Evolutionary conservation across 352 stramenopile species (phyloP), one percentile per base, ranked within the genome.

Genomic region (Phytopythium ostracodes): DNA sequence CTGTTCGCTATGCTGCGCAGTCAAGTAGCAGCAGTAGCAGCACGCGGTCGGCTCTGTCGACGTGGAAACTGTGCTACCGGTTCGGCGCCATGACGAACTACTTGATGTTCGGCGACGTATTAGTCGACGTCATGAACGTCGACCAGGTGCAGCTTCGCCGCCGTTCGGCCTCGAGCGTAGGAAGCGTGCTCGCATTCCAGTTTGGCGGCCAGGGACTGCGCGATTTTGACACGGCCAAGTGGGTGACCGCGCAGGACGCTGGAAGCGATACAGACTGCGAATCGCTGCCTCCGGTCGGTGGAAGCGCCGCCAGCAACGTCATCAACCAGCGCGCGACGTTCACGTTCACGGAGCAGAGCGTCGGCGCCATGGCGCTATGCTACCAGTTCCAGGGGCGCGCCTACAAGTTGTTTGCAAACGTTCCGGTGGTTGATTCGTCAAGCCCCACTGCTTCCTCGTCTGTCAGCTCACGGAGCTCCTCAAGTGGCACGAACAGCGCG

Each of bases 61-160:
- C 72, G 0, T 91, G 81, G 81, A 91, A 91, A 51, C 62, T 91
- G 20, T 91, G 81, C 58, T 91, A 88, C 60, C 75, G 72, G 12
- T 91, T 91, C 42, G 81, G 77, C 9, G 86, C 72, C 56, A 80
- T 76, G 9, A 42, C 68, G 0, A 59, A 64, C 17, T 88, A 67
- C 40, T 56, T 87, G 38, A 79, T 91, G 74, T 91, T 89, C 63
- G 77, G 76, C 10, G 65, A 87, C 51, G 81, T 91, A 0, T 22
- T 89, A 18, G 84, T 73, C 31, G 68, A 79, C 7, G 76, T 91
- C 0, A 63, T 82, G 24, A 84, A 81, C n/a, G 73, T 91, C 38
- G 65, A 81, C 1, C 52, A 77, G 11, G 68, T 83, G 2, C 42
- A 72, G 6, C 38, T 91, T 20, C 24, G 86, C 17, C 59, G 67